A percentile compares a stretch with the other conserved stretches of the same genome.
phyloP scores from a whole-genome alignment of 805 yeast species.

The Candida dendrica region DNA sequence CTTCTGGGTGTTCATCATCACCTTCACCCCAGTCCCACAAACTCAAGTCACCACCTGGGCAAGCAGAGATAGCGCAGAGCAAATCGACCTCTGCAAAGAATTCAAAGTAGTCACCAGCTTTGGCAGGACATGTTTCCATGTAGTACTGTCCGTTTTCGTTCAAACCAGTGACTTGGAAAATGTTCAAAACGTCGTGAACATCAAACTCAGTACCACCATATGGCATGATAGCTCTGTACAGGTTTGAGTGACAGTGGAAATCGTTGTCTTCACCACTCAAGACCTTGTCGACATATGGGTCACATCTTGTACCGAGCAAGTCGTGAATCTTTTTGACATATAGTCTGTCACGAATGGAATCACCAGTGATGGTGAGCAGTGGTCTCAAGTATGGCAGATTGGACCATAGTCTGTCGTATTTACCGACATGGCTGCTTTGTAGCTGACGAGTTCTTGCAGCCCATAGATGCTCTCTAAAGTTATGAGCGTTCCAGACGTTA shows the following conservation, averaged over 20 bases:
- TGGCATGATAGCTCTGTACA: slow-evolving; percentile 52
- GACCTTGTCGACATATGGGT: slow-evolving; percentile 59
- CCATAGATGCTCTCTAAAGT: slow-evolving; percentile 62
- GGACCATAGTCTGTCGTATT: slow-evolving; percentile 59
- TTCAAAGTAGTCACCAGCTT: slow-evolving; percentile 53
- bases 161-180: slow-evolving; percentile 63
- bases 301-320: slow-evolving; percentile 61
- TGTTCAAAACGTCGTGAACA: slow-evolving; percentile 64
- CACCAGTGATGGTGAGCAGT: slow-evolving; percentile 55
- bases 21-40: slow-evolving; percentile 70
- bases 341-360: slow-evolving; percentile 49
- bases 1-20: slow-evolving; percentile 32
- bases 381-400: slow-evolving; percentile 61
- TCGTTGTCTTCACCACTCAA: slow-evolving; percentile 60
- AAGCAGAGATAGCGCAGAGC: slow-evolving; percentile 56
- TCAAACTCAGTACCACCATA: slow-evolving; percentile 58
- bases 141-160: slow-evolving; percentile 60
- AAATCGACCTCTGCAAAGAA: slow-evolving; percentile 61
- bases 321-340: slow-evolving; percentile 63
- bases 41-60: slow-evolving; percentile 66
- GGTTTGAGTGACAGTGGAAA: slow-evolving; percentile 61
- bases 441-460: slow-evolving; percentile 63
- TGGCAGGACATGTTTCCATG: slow-evolving; percentile 66
- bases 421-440: slow-evolving; percentile 55
- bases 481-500: slow-evolving; percentile 55